These are phyloP conservation scores for Colletotrichum tropicicola DNA, from an alignment of 2,329 filamentous ascomycete species.

Conservation along the genomic window DNA sequence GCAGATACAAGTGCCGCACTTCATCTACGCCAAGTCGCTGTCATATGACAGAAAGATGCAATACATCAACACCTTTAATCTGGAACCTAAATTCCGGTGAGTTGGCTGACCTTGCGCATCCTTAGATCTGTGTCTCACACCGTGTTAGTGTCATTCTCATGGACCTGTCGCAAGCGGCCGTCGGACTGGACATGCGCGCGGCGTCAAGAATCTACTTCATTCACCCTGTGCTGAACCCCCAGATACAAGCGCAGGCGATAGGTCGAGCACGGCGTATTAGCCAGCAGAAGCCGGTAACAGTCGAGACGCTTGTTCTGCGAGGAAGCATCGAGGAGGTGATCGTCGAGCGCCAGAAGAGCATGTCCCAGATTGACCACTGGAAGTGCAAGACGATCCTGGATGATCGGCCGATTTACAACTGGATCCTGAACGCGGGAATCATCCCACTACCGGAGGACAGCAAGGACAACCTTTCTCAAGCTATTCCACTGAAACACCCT, in stretches of 20 bases:
- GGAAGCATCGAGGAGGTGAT: conserved; percentile 89
- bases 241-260: conserved; percentile 89
- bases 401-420: conserved; percentile 65
- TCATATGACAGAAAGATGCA: conserved; percentile 70
- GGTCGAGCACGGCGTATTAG: conserved; percentile 90
- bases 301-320: conserved; percentile 85
- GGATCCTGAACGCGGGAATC: conserved; percentile 64
- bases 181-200: conserved; percentile 84
- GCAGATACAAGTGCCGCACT: conserved; percentile 64
- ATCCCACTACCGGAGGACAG: conserved; percentile 40
- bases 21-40: conserved; percentile 75
- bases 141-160: conserved; percentile 77
- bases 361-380: conserved; percentile 74
- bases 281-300: conserved; percentile 79
- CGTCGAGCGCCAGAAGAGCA: conserved; percentile 74
- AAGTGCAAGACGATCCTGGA: conserved; percentile 66
- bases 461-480: conserved; percentile 53
- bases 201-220: conserved; percentile 91
- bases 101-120: background rate
- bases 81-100: conserved; percentile 68
- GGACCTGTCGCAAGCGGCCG: conserved; percentile 89
- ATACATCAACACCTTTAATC: conserved; percentile 83
- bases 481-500: conserved; percentile 53
- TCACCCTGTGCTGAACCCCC: conserved; percentile 85
- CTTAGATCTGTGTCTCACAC: background rate